Evolutionary conservation across 164 flowering plant genomes (phyloP).

Genomic region (Buxus sempervirens): DNA sequence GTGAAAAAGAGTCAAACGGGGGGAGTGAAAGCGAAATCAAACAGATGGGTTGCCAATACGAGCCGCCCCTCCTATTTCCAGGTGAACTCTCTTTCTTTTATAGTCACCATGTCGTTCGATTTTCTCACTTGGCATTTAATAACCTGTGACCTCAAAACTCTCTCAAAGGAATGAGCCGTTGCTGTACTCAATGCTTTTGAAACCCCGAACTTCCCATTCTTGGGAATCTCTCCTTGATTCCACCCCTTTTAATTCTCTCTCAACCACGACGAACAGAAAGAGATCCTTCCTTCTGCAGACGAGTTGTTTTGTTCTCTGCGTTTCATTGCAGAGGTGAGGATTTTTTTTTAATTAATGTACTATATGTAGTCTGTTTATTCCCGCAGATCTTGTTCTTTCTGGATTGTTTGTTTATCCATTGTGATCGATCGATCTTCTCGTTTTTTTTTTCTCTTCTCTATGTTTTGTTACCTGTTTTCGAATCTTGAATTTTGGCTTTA

Average conservation of each 20-base stretch:
- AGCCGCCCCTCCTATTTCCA: constrained; percentile 20
- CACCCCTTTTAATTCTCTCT: not conserved
- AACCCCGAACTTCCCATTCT: not conserved
- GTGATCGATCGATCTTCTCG: too few relatives aligned
- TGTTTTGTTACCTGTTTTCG: too few relatives aligned
- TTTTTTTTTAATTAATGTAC: too few relatives aligned
- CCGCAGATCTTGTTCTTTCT: too few relatives aligned
- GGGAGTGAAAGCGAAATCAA: constrained; percentile 29
- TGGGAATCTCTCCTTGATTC: not conserved
- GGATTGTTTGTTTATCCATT: too few relatives aligned
- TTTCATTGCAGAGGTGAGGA: too few relatives aligned
- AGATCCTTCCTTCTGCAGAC: not conserved
- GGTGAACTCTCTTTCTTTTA: constrained; percentile 1
- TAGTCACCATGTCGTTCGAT: too few relatives aligned
- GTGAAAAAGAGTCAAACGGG: constrained; percentile 9
- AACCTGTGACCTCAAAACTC: constrained; percentile 9
- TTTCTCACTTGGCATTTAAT: constrained; percentile 15
- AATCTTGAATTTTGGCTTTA: too few relatives aligned
- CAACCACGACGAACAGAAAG: not conserved
- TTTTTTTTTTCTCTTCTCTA: too few relatives aligned
- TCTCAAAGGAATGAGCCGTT: constrained; percentile 12
- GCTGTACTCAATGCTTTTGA: constrained; percentile 12
- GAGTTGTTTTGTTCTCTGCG: too few relatives aligned
- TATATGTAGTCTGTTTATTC: too few relatives aligned
- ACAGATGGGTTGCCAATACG: constrained; percentile 16